These are phyloP conservation scores for Sanghuangporus baumii DNA, from an alignment of 1,284 basidiomycete species.

Conservation along the genomic window DNA sequence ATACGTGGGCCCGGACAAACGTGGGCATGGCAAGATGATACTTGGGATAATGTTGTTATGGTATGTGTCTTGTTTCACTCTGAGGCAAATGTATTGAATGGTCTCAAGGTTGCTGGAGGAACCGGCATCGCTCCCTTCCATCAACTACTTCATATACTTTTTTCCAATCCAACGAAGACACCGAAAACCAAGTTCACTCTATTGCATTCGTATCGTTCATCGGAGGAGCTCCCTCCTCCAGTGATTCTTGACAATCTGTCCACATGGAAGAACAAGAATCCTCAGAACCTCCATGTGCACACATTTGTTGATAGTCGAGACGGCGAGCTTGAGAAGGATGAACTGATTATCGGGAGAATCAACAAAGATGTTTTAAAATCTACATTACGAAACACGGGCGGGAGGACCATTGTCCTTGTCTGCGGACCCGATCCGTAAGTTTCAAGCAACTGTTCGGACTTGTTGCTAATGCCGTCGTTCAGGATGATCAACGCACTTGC, in stretches of 20 bases:
- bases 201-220: conserved; percentile 59
- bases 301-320: conserved; percentile 57
- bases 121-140: conserved; percentile 80
- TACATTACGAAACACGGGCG: conserved; percentile 20
- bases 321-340: conserved; percentile 23
- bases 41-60: conserved; percentile 77
- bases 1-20: conserved; percentile 75
- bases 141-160: conserved; percentile 45
- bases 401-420: conserved; percentile 57
- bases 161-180: conserved; percentile 28
- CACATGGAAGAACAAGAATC: conserved; percentile 40
- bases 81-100: background rate
- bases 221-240: conserved; percentile 60
- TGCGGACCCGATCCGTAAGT: conserved; percentile 77
- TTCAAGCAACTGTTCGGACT: background rate
- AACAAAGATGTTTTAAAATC: conserved; percentile 27
- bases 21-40: conserved; percentile 56
- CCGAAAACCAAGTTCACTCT: conserved; percentile 56
- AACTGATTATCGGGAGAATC: conserved; percentile 47
- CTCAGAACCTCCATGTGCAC: conserved; percentile 48
- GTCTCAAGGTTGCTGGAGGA: conserved; percentile 68
- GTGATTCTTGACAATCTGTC: conserved; percentile 47
- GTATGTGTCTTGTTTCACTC: conserved; percentile 33
- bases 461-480: conserved; percentile 10
- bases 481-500: conserved; percentile 74